Base-by-base conservation (phyloP, 2,329 filamentous ascomycete species). In the Epichloe sp. region DNA sequence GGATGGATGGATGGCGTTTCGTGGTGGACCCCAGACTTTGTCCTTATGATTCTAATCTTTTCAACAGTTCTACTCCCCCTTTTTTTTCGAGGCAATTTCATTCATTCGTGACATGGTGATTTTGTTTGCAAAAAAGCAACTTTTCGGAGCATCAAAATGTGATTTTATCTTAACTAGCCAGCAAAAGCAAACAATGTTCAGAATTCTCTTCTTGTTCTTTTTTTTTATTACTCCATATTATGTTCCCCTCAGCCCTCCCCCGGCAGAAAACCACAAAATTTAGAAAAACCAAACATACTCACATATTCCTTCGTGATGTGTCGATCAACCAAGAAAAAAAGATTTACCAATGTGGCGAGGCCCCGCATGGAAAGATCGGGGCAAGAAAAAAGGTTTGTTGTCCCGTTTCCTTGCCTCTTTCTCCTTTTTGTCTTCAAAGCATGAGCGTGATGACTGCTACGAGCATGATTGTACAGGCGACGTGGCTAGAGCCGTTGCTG, bases 391-490 rank as follows among this genome's bases (percentile, higher is more conserved):
- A 31, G 8, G 10, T 11, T 11, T 31, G 31, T 0, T 11, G 31
- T 31, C 31, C 31, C 10, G 31, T 17, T 7, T 21, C 7, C 7
- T 37, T 15, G 26, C 14, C 17, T 19, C 5, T 19, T 4, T 37
- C 8, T 10, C 19, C n/a, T 17, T 19, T 38, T 34, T 34, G 1
- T 34, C 46, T 61, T 62, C 26, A 71, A 50, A 68, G 53, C 44
- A 64, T 52, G 40, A 66, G 61, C 59, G 66, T 62, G 47, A 67
- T 55, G 44, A 58, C 58, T 12, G 63, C 64, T 38, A 68, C 52
- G 49, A 70, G 56, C 63, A 72, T 63, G 55, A 70, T 56, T 38
- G 62, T 56, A 54, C 64, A 67, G 41, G 63, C 61, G 26, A 69
- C 58, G 50, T 64, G 63, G 53, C 64, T 61, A 19, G 59, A 60